A percentile compares a stretch with the other conserved stretches of the same genome.
These are phyloP conservation scores for Anastatica hierochuntica DNA, from an alignment of 345 rosid species.

Conservation along the genomic window DNA sequence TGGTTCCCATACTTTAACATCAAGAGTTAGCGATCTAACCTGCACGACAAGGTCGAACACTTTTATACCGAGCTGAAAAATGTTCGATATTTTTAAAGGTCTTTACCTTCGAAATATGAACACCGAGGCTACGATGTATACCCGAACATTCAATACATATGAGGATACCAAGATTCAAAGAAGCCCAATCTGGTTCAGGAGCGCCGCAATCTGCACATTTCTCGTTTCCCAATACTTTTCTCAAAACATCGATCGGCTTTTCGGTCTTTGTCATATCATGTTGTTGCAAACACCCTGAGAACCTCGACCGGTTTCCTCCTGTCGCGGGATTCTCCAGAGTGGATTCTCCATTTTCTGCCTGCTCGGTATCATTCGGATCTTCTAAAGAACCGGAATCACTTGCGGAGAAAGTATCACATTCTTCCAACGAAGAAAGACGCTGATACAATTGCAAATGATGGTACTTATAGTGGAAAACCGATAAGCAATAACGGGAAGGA, in stretches of 20 bases:
- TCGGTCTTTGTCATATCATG: constrained; percentile 34
- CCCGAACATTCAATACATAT: constrained; percentile 79
- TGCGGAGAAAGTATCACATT: constrained; percentile 35
- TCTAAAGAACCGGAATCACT: constrained; percentile 38
- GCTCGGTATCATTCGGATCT: constrained; percentile 39
- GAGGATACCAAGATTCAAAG: constrained; percentile 66
- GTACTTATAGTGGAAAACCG: not conserved
- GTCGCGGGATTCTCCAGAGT: constrained; percentile 22
- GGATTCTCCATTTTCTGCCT: constrained; percentile 31
- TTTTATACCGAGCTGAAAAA: not conserved
- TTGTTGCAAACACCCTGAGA: constrained; percentile 38
- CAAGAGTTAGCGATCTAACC: constrained; percentile 76
- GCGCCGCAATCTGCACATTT: constrained; percentile 75
- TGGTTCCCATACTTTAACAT: too few species aligned
- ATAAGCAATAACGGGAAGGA: constrained; percentile 5
- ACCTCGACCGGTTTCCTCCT: constrained; percentile 36
- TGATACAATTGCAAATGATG: constrained; percentile 25
- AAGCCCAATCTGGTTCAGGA: constrained; percentile 84
- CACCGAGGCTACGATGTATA: constrained; percentile 77
- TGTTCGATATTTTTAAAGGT: constrained; percentile 3
- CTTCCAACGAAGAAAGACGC: constrained; percentile 36
- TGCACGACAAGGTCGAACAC: constrained; percentile 23
- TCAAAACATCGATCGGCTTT: constrained; percentile 54
- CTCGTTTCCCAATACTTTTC: constrained; percentile 56
- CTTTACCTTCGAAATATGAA: constrained; percentile 66